Evolutionary conservation across 2,329 filamentous ascomycete genomes (phyloP).

Genomic region (Fusarium longipes): DNA sequence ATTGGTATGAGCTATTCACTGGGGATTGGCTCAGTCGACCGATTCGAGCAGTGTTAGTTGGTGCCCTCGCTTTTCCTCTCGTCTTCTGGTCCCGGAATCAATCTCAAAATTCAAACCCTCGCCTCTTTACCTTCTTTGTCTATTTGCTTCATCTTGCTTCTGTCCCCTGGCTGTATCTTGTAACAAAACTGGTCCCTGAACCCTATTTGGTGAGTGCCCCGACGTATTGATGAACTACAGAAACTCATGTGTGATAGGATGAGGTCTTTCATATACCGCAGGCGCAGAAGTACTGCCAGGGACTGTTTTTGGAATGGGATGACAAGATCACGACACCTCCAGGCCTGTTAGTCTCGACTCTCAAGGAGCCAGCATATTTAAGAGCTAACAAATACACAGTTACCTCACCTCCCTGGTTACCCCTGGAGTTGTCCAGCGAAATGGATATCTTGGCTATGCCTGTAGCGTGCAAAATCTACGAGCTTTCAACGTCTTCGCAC

Average conservation of each 20-base stretch:
- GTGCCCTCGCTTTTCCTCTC: slow-evolving; percentile 17
- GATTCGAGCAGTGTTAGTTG: background rate
- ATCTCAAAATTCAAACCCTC: background rate
- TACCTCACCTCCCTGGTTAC: slow-evolving; percentile 58
- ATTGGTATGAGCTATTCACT: background rate
- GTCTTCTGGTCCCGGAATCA: slow-evolving; percentile 19
- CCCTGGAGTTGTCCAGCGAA: slow-evolving; percentile 36
- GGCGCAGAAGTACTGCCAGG: slow-evolving; percentile 85
- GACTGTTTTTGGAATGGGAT: slow-evolving; percentile 84
- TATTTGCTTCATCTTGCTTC: slow-evolving; percentile 31
- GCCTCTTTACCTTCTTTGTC: slow-evolving; percentile 22
- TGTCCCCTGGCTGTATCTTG: slow-evolving; percentile 39
- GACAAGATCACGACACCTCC: slow-evolving; percentile 97
- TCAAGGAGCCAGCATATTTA: background rate
- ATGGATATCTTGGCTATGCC: slow-evolving; percentile 23
- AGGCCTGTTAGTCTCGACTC: slow-evolving; percentile 69
- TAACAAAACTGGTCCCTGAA: slow-evolving; percentile 57
- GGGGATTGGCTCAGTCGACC: slow-evolving; percentile 1
- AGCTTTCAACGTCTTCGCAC: slow-evolving; percentile 58
- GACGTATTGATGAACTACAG: too few species aligned
- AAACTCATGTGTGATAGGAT: slow-evolving; percentile 66
- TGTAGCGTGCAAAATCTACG: slow-evolving; percentile 56
- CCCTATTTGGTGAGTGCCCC: slow-evolving; percentile 63
- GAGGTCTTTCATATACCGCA: slow-evolving; percentile 92
- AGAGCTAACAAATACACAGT: slow-evolving; percentile 46